A percentile compares a stretch with the other conserved stretches of the same genome.
These are phyloP conservation scores for Yarrowia porcina DNA, from an alignment of 805 yeast species.

Conservation along the genomic window DNA sequence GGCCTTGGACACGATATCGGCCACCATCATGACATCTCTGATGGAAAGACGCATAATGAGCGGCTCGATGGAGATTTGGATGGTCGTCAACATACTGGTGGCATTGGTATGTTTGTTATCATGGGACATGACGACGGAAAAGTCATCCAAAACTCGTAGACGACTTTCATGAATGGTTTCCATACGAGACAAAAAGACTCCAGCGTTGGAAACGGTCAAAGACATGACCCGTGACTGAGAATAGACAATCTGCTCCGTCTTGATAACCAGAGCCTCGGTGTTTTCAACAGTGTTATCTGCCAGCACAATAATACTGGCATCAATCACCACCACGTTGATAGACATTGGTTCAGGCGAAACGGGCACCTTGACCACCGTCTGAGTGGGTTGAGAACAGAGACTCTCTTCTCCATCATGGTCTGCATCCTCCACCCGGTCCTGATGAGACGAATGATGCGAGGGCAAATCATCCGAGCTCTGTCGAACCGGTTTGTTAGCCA, in stretches of 20 bases:
- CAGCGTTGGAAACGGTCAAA: slow-evolving; percentile 70
- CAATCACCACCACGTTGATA: slow-evolving; percentile 59
- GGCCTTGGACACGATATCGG: slow-evolving; percentile 69
- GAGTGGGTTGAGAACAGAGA: background rate
- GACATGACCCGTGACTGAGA: slow-evolving; percentile 66
- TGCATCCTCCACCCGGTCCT: background rate
- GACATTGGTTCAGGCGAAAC: slow-evolving; percentile 29
- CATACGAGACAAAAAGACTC: slow-evolving; percentile 83
- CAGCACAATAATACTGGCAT: slow-evolving; percentile 71
- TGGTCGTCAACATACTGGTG: slow-evolving; percentile 55
- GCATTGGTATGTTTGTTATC: slow-evolving; percentile 67
- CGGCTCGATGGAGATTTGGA: slow-evolving; percentile 75
- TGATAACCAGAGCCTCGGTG: slow-evolving; percentile 87
- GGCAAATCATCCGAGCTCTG: background rate
- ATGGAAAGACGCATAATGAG: slow-evolving; percentile 75
- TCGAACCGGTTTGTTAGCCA: background rate
- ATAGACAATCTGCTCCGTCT: slow-evolving; percentile 71
- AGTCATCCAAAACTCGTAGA: slow-evolving; percentile 81
- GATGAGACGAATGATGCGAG: slow-evolving; percentile 2
- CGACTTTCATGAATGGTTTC: slow-evolving; percentile 56
- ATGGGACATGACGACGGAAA: slow-evolving; percentile 69
- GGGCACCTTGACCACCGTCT: slow-evolving; percentile 26
- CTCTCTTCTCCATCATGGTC: background rate
- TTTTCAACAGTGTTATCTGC: slow-evolving; percentile 69
- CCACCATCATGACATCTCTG: slow-evolving; percentile 79